Evolutionary conservation across 257 asterid genomes (phyloP).

Genomic region (Solanum rostratum): DNA sequence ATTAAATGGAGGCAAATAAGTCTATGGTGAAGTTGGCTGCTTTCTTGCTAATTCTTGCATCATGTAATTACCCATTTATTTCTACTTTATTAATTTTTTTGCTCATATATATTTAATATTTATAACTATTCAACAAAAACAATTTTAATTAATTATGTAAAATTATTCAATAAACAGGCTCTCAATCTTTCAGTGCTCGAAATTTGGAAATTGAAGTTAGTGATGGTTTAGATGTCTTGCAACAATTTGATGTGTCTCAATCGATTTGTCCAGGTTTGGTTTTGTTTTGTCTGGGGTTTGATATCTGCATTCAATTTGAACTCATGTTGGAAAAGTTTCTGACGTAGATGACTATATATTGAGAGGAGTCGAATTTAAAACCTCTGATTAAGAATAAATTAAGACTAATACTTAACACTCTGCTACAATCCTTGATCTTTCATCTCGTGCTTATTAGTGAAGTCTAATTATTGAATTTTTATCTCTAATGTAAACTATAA

Average conservation of each 20-base stretch:
- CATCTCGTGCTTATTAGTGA: no score
- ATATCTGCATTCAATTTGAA: background rate
- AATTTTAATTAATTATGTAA: background rate
- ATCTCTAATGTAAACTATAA: no score
- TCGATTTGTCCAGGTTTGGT: background rate
- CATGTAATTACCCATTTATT: background rate
- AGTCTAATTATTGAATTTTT: no score
- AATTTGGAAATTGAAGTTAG: background rate
- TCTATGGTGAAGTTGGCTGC: background rate
- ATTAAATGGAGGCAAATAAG: background rate
- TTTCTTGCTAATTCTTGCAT: background rate
- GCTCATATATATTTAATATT: background rate
- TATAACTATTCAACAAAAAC: background rate
- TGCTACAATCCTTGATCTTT: no score
- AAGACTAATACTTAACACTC: no score
- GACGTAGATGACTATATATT: no score
- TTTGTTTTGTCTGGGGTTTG: background rate
- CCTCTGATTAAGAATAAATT: no score
- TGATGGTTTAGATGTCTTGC: background rate
- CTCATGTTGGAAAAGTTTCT: no score
- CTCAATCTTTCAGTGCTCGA: background rate
- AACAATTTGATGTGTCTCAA: background rate
- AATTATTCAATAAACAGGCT: background rate
- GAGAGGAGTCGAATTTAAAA: no score
- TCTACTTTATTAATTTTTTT: background rate